Base-by-base conservation (phyloP, 2,329 filamentous ascomycete species). In the Exophiala alcalophila region DNA sequence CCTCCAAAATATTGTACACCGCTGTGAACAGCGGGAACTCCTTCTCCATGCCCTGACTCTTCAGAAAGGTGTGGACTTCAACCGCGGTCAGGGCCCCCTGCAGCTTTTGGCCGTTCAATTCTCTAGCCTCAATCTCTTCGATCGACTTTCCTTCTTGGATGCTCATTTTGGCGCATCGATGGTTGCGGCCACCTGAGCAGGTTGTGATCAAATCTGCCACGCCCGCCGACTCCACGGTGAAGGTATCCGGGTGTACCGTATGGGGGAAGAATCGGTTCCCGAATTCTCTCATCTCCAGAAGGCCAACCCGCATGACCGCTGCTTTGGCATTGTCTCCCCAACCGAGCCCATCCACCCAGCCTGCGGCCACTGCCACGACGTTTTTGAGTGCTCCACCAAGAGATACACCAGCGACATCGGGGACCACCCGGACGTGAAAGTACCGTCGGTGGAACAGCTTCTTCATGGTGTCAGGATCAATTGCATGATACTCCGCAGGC, bases 251-350 rank as follows among this genome's bases (percentile, higher is more conserved):
- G 53, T 84, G 78, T 18, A 92, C 83, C 1, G 85, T 86, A 58
- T 90, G 78, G 12, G 81, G 80, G 63, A 97, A 98, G 73, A 97
- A 98, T 57, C 84, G 81, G 65, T 90, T 88, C 53, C 91, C 91
- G 57, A 98, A 98, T 62, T 86, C 84, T 59, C 97, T 88, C 84
- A 96, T 95, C 69, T 98, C 92, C 57, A 96, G 76, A 31, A 98
- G 79, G 5, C 92, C 92, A 14, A 97, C 84, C 28, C 92, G 86
- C 88, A 98, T 97, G 48, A 98, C 83, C 31, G 92, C 92, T n/a
- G 92, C 89, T 72, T 98, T 97, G 54, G 91, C 91, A 57, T 97
- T 98, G 72, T 97, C 90, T 60, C 92, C 92, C 91, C 92, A 98
- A 54, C 91, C 91, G 49, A 91, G 80, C 24, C 92, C 92, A 54